These are phyloP conservation scores for Lupinus albus DNA, from an alignment of 306 rosid species.

Conservation along the genomic window DNA sequence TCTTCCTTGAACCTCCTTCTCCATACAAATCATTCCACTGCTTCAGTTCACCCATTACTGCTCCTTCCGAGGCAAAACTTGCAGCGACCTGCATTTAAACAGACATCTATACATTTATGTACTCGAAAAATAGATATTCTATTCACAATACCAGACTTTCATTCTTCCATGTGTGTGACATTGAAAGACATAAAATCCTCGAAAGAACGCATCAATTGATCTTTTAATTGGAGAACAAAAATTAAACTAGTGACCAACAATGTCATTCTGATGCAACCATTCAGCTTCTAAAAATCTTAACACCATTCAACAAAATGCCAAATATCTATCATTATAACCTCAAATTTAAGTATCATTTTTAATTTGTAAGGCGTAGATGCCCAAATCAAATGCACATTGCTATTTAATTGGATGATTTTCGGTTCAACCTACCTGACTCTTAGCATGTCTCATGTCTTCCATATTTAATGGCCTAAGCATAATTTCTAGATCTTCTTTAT, in stretches of 20 bases:
- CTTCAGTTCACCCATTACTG: constrained; percentile 83
- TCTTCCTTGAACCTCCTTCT: constrained; percentile 96
- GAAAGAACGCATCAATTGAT: too few species aligned
- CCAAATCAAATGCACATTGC: background rate
- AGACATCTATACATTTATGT: constrained; percentile 20
- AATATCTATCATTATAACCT: constrained; percentile 3
- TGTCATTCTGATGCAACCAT: background rate
- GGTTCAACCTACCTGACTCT: constrained; percentile 63
- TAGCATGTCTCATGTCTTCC: constrained; percentile 97
- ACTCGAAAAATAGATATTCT: background rate
- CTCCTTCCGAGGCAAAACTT: constrained; percentile 85
- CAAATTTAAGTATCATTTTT: background rate
- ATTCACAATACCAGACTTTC: background rate
- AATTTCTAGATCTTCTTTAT: constrained; percentile 60
- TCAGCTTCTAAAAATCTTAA: background rate
- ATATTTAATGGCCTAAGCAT: constrained; percentile 69
- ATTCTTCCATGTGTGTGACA: background rate
- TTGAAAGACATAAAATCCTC: too few species aligned
- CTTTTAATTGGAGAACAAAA: background rate
- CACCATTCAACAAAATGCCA: constrained; percentile 1
- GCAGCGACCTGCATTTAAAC: constrained; percentile 72
- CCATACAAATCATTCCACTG: constrained; percentile 93
- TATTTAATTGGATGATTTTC: background rate
- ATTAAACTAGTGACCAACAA: background rate
- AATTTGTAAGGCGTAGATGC: background rate